Percentiles rank a stretch among this genome's conserved stretches.
These are phyloP conservation scores for Fusarium sororula DNA, from an alignment of 2,329 filamentous ascomycete genomes.

Conservation along the genomic window DNA sequence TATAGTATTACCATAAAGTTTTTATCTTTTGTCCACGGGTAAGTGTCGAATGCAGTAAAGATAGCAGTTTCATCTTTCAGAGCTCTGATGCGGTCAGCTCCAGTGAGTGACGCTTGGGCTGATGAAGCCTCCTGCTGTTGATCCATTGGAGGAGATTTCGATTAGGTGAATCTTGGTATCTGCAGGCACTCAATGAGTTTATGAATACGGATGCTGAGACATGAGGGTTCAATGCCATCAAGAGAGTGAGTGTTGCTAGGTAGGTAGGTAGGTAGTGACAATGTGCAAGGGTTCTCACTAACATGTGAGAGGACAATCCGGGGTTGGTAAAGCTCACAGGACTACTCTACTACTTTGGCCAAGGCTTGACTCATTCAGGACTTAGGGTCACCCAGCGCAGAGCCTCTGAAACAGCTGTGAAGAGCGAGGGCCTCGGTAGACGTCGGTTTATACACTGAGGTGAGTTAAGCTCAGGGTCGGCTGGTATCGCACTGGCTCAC, in stretches of 20 bases:
- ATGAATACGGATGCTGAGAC: background rate
- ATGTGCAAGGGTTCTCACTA: conserved; percentile 13
- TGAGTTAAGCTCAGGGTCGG: conserved; percentile 12
- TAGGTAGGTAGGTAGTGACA: background rate
- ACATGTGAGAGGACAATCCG: conserved; percentile 38
- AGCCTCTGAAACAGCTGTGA: conserved; percentile 3
- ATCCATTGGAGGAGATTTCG: conserved; percentile 7
- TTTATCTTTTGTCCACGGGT: conserved; percentile 73
- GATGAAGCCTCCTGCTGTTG: conserved; percentile 26
- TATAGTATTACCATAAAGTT: conserved; percentile 67
- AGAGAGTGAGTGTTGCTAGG: background rate
- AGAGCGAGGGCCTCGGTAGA: conserved; percentile 20
- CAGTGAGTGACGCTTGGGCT: conserved; percentile 37
- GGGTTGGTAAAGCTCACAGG: conserved; percentile 13
- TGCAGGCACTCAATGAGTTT: conserved; percentile 3
- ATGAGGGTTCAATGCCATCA: background rate
- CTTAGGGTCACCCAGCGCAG: background rate
- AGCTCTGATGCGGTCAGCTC: conserved; percentile 51
- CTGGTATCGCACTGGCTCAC: conserved; percentile 30
- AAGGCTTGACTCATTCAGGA: conserved; percentile 11
- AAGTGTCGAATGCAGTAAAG: conserved; percentile 70
- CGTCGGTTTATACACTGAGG: conserved; percentile 14
- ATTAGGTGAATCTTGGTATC: background rate
- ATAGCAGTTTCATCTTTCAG: conserved; percentile 54
- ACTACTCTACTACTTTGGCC: background rate